These are phyloP conservation scores for Thraustochytrium aureum DNA, from an alignment of 352 stramenopile genomes.

Conservation along the genomic window DNA sequence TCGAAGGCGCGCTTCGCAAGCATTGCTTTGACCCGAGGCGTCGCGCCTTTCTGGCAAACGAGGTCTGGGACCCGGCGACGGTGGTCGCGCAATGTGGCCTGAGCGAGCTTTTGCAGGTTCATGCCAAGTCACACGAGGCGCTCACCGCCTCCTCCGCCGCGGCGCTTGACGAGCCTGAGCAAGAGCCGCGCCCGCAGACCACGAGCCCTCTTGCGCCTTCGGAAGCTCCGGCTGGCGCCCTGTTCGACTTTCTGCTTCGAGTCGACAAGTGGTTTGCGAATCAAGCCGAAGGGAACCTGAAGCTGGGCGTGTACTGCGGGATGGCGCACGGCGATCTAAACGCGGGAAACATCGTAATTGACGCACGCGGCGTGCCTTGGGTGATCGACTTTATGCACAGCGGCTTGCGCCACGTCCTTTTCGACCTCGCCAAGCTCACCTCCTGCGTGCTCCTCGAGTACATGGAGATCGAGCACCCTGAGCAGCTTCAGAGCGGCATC, in stretches of 20 bases:
- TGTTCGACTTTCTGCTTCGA: constrained; percentile 33
- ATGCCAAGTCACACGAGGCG: no score
- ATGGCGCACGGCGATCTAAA: constrained; percentile 51
- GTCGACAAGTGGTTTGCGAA: neutral
- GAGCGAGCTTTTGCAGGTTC: no score
- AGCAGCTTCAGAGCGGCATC: constrained; percentile 5
- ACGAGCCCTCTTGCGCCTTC: no score
- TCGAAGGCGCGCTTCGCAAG: constrained; percentile 22
- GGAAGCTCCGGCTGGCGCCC: constrained; percentile 5
- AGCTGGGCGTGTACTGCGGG: neutral
- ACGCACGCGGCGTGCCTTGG: constrained; percentile 30
- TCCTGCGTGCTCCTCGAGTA: constrained; percentile 50
- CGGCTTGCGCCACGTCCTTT: constrained; percentile 8
- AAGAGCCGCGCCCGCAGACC: no score
- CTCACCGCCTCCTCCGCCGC: neutral
- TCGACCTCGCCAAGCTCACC: constrained; percentile 29
- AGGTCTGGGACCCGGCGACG: neutral
- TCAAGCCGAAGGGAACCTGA: neutral
- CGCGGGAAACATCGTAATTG: constrained; percentile 45
- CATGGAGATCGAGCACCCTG: neutral
- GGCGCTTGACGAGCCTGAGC: neutral
- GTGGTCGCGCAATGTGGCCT: neutral
- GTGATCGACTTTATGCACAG: constrained; percentile 50
- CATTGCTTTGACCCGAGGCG: neutral
- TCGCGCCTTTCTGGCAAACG: neutral